Base-by-base conservation (phyloP, 2,329 filamentous ascomycete species). In the Elsinoe australis region DNA sequence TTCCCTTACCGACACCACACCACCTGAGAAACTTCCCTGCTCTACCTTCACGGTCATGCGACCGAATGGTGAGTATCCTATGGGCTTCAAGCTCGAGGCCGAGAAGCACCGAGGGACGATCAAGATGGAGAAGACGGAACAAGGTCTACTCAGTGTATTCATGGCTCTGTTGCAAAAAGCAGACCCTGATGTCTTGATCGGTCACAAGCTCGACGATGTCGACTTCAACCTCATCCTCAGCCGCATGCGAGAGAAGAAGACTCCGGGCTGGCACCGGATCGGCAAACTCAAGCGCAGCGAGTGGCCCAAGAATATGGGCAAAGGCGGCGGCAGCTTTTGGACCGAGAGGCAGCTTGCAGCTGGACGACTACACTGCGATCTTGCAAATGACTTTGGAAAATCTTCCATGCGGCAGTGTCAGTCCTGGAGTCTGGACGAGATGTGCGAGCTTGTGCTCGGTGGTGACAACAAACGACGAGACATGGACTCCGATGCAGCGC, bases 391-490 rank as follows among this genome's bases (percentile, higher is more conserved):
- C 58, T 86, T 94, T 61, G 92, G 92, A 65, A 96, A 95, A 71
- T 95, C 90, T 8, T 79, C 88, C 55, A 96, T 96, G 90, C 82
- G 79, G 58, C 95, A 94, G 69, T 98, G 92, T 65, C 90, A 95
- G 66, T 94, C 89, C 2, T 98, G 92, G 92, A 95, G 85, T 64
- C 74, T 98, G 65, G 94, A 90, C 1, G 92, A 98, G 66, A 98
- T 98, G 89, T 94, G 88, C 64, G 86, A 83, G 54, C 75, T 96
- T 12, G 94, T 95, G 56, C 80, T 98, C 4, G 76, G 80, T 24
- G 79, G 79, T 19, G 79, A 79, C 49, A 83, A 83, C 60, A 73
- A 73, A 33, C 83, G 92, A 33, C 79, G 83, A 49, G 92, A 98
- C 29, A 69, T 98, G 24, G 90, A 98, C 63, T 90, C 85, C 56